Percentiles rank a stretch among this genome's conserved stretches.
Conservation (phyloP, 2,329 filamentous ascomycete species). For the Penicillium thymicola region DNA sequence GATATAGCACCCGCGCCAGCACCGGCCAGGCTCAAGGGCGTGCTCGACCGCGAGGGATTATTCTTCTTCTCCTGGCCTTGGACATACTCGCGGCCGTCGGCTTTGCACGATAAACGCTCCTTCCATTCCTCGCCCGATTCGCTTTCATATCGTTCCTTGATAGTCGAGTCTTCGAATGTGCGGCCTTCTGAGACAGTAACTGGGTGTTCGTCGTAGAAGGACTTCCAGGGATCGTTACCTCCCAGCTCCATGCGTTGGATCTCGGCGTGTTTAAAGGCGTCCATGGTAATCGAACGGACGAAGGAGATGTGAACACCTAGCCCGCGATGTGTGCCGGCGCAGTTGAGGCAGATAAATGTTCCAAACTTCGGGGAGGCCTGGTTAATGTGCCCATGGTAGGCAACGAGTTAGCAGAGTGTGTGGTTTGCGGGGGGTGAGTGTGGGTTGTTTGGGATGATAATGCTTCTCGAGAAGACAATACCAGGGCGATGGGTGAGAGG, state of each 20-base stretch:
- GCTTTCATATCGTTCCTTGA: slow-evolving; percentile 84
- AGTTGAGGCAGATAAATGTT: slow-evolving; percentile 96
- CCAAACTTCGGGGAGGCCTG: slow-evolving; percentile 88
- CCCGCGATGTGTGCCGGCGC: slow-evolving; percentile 89
- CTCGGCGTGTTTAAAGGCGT: slow-evolving; percentile 91
- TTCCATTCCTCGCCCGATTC: slow-evolving; percentile 95
- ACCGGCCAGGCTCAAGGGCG: slow-evolving; percentile 20
- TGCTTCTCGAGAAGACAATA: neutral
- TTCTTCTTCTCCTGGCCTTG: slow-evolving; percentile 60
- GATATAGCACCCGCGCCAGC: neutral
- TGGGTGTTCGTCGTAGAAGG: slow-evolving; percentile 76
- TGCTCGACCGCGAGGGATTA: slow-evolving; percentile 34
- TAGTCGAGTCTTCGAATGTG: slow-evolving; percentile 81
- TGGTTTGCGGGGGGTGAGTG: neutral
- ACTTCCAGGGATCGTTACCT: slow-evolving; percentile 82
- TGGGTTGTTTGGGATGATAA: neutral
- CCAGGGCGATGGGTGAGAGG: neutral
- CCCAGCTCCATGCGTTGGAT: slow-evolving; percentile 91
- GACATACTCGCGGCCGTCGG: slow-evolving; percentile 83
- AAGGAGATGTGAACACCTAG: slow-evolving; percentile 98
- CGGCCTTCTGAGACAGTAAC: slow-evolving; percentile 65
- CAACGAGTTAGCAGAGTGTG: slow-evolving; percentile 1
- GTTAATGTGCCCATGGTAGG: neutral
- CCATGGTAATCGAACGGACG: slow-evolving; percentile 96
- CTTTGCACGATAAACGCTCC: slow-evolving; percentile 79